Evolutionary conservation across 306 rosid species (phyloP), one percentile per base, ranked within the genome.

Genomic region (Trifolium subterraneum): DNA sequence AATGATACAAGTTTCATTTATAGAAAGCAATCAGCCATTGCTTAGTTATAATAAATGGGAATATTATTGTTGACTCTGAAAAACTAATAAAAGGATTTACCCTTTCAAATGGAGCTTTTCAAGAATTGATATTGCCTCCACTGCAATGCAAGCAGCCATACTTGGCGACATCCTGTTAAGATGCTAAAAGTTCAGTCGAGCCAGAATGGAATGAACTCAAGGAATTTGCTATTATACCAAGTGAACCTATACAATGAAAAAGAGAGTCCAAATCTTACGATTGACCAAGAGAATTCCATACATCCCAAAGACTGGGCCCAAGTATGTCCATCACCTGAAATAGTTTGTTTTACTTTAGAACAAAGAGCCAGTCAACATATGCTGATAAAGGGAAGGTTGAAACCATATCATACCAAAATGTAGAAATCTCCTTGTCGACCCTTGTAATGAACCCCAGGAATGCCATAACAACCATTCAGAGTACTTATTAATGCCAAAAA

Each of bases 231-330:
- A 50, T 6, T 20, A 70, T n/a, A 60, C 56, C 52, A 62, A 62
- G 72, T 27, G 25, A 50, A 16, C 47, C n/a, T 14, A 65, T 70
- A 51, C 31, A 19, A 29, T 18, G 67, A 75, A 78, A 75, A 45
- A 52, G 70, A 80, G 36, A 36, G 64, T 60, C 41, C 51, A 63
- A 73, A 77, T 76, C 92, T 83, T 83, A 92, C 98, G 90, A 78
- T 76, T 92, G 98, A 60, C 98, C 92, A 78, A 83, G 86, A 81
- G 86, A 75, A 84, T 90, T 92, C 96, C 98, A 92, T 29, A 92
- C 88, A 61, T 92, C 96, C 98, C 98, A 92, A 31, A 92, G 92
- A 79, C 98, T 92, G 59, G 98, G 98, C 62, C 98, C 98, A 69
- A 92, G 96, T 64, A 92, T 92, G 91, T 92, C 98, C 98, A 92